Evolutionary conservation across 108 stramenopile species (phyloP).

Genomic region (Thalassiosira profunda): DNA sequence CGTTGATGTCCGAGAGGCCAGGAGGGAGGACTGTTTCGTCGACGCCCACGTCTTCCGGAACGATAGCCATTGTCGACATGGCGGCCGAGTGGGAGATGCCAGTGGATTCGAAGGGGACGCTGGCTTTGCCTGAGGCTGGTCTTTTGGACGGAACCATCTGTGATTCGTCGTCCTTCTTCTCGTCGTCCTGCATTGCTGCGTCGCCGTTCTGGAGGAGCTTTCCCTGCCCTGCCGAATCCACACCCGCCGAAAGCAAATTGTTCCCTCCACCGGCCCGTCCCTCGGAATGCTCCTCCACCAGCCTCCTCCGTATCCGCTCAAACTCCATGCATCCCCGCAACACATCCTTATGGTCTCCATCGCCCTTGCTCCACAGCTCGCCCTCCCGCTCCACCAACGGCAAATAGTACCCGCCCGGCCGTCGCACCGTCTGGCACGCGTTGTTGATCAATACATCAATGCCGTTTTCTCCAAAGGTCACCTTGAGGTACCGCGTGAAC

Average conservation of each 20-base stretch:
- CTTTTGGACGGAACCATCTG: conserved; percentile 1
- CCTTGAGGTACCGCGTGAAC: conserved; percentile 77
- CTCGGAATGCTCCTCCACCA: conserved; percentile 47
- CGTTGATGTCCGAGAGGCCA: conserved; percentile 90
- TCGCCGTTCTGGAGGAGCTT: neutral
- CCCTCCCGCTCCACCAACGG: conserved; percentile 75
- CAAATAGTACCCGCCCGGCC: conserved; percentile 85
- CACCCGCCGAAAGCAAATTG: neutral
- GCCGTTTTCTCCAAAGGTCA: conserved; percentile 55
- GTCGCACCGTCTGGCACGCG: conserved; percentile 93
- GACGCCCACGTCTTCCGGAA: conserved; percentile 90
- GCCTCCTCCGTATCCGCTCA: conserved; percentile 61
- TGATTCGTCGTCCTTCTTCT: neutral
- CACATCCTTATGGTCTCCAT: conserved; percentile 61
- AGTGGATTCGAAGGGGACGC: conserved; percentile 69
- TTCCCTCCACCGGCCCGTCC: conserved; percentile 2
- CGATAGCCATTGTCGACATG: conserved; percentile 81
- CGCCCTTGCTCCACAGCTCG: conserved; percentile 62
- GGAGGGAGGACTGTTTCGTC: conserved; percentile 66
- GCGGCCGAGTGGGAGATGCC: conserved; percentile 85
- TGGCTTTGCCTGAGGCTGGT: neutral
- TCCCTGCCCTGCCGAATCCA: neutral
- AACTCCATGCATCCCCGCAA: conserved; percentile 71
- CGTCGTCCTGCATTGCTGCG: neutral
- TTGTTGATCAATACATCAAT: conserved; percentile 94